These are phyloP conservation scores for Sporisorium sorghi DNA, from an alignment of 1,284 basidiomycete species.

Conservation along the genomic window DNA sequence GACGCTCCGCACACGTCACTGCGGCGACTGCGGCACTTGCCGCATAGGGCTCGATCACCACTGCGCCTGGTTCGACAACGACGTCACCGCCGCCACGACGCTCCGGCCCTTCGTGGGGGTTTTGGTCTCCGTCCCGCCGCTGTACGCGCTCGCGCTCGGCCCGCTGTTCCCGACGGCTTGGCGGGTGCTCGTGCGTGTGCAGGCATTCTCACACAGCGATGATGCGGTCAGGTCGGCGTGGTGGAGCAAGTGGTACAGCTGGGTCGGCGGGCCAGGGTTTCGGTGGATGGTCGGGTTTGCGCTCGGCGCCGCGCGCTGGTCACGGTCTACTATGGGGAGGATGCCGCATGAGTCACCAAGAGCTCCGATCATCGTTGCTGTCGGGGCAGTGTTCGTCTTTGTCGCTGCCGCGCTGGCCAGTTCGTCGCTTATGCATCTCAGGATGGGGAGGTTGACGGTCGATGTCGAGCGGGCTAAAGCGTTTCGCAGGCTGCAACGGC, in stretches of 20 bases:
- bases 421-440: conserved; percentile 15
- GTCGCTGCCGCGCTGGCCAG: conserved; percentile 21
- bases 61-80: conserved; percentile 56
- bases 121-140: conserved; percentile 27
- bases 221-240: conserved; percentile 1
- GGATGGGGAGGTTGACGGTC: conserved; percentile 21
- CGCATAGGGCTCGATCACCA: conserved; percentile 50
- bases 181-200: conserved; percentile 5
- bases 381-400: conserved; percentile 22
- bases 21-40: conserved; percentile 47
- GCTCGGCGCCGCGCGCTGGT: conserved; percentile 8
- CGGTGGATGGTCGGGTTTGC: conserved; percentile 31
- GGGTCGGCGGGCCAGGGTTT: conserved; percentile 39
- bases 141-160: conserved; percentile 16
- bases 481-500: conserved; percentile 1
- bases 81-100: conserved; percentile 29
- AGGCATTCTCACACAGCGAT: conserved; percentile 7
- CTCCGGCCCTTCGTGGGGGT: conserved; percentile 28
- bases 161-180: conserved; percentile 27
- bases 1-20: conserved; percentile 32
- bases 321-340: neutral
- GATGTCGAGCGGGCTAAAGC: conserved; percentile 36
- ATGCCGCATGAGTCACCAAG: conserved; percentile 14
- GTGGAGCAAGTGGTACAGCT: conserved; percentile 39
- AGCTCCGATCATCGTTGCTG: conserved; percentile 9